Evolutionary conservation across 192 early-diverging fungal species (phyloP), one percentile per base, ranked within the genome.

Genomic region (Jimgerdemannia lactiflua): DNA sequence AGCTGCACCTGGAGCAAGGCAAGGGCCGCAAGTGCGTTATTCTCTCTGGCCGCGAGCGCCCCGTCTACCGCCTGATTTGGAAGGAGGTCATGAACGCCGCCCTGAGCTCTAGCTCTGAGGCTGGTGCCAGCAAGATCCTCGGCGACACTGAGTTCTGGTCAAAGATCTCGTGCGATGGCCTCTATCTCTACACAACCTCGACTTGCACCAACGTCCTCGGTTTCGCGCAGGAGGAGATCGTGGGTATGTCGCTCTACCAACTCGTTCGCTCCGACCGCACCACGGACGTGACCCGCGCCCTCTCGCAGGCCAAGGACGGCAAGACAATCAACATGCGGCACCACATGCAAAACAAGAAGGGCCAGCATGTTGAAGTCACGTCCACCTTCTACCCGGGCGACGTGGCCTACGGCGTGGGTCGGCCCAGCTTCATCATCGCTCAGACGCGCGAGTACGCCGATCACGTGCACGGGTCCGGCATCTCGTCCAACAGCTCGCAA

Each of bases 11-110:
- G 29, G 86, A 91, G 70, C 86, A 90, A 73, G 89, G 88, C 43
- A 90, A 90, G 78, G 86, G 90, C 74, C 86, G 87, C 39, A 90
- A 90, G 64, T 93, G 90, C 74, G 88, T 91, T n/a, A 82, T 93
- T 63, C 68, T 93, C 20, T 85, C 87, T 3, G 91, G 88, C 39
- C 84, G 91, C 39, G 87, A 88, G 69, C 77, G 82, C 6, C 73
- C 79, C 0, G 80, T 91, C 8, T 80, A 79, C 65, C 72, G 78
- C 20, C 67, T 91, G 9, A 70, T 64, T 43, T 42, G 74, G 70
- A 11, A 72, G 66, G 42, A 74, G 67, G 39, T 67, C 68, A 42
- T 70, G 3, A 70, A 20, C 42, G 67, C 4, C 3, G 70, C 59
- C 4, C 43, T 83, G 19, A 29, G 80, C 9, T 75, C 78, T 4